Conservation (phyloP, 352 stramenopile species). For the Phytophthora citrophthora region DNA sequence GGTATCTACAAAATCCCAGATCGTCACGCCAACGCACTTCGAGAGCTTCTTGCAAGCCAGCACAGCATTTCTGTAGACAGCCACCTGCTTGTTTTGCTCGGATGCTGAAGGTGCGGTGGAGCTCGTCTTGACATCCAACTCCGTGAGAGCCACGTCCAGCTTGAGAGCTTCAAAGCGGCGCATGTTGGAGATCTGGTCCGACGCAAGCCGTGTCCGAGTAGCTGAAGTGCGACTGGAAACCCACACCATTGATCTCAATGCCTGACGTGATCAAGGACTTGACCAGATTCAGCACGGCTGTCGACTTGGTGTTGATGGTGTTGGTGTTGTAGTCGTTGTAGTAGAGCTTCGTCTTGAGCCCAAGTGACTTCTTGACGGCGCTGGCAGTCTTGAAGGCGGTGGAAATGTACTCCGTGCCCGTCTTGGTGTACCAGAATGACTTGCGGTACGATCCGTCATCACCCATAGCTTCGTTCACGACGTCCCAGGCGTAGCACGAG, state of each 20-base stretch:
- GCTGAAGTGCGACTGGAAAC: conserved; percentile 26
- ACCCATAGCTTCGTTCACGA: conserved; percentile 23
- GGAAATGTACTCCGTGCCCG: conserved; percentile 28
- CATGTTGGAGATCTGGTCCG: conserved; percentile 26
- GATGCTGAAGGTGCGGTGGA: conserved; percentile 9
- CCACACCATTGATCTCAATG: conserved; percentile 23
- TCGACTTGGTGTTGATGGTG: conserved; percentile 24
- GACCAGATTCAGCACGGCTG: conserved; percentile 16
- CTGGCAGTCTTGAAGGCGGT: conserved; percentile 24
- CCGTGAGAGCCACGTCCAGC: conserved; percentile 28
- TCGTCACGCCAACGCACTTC: conserved; percentile 17
- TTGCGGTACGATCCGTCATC: conserved; percentile 28
- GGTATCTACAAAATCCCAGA: conserved; percentile 25
- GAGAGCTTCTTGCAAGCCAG: conserved; percentile 28
- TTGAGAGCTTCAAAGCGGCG: conserved; percentile 22
- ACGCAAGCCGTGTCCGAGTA: conserved; percentile 3
- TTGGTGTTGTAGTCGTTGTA: conserved; percentile 30
- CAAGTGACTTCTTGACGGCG: conserved; percentile 18
- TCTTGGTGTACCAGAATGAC: conserved; percentile 36
- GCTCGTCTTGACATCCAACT: conserved; percentile 28
- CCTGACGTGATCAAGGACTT: conserved; percentile 1
- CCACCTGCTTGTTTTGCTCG: conserved; percentile 18
- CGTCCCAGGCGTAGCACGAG: conserved; percentile 24
- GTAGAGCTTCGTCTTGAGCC: conserved; percentile 18
- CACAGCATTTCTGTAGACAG: conserved; percentile 18